Evolutionary conservation across 176 grass and related monocot species (phyloP), one percentile per base, ranked within the genome.

Genomic region (Eleusine indica): DNA sequence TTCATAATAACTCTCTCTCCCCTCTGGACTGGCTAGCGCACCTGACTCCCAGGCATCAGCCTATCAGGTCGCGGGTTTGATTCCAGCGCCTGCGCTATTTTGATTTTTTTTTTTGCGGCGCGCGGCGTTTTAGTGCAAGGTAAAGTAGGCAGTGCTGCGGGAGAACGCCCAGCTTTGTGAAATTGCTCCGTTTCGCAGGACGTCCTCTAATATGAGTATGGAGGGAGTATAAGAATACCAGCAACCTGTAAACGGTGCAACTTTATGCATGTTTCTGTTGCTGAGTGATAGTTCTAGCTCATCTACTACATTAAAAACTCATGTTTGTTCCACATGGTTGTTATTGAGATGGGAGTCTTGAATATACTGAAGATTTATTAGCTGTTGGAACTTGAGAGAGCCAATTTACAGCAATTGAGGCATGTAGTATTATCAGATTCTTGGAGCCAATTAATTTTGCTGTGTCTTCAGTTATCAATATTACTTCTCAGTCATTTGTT

Each of bases 381-480:
- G 48, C 16, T 73, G 63, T 52, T 52, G 12, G 43, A 52, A 39
- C 16, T 41, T 41, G 3, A 47, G 53, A 49, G 21, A 16, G 18
- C 10, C 25, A 12, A 80, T 58, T 74, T 74, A 12, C 70, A 67
- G 35, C 37, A 67, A 74, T 15, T 37, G 58, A 37, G 60, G 74
- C 37, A 17, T 80, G 16, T 42, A n/a, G 16, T 37, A 46, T 6
- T 57, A 41, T 73, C 51, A 18, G 54, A 53, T 3, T 64, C 37
- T 79, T 85, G 66, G 37, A 72, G 42, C 56, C 32, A 40, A 13
- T 19, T 85, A 73, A 7, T 86, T 79, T 21, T 66, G 12, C 21
- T 53, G 19, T 21, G 44, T 9, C 19, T 73, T 56, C 0, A 48
- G 16, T 53, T 43, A 8, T 73, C 57, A 30, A 41, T 39, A 42